Percentiles rank a stretch among this genome's conserved stretches.
Evolutionary conservation across 1,284 basidiomycete genomes (phyloP).

Genomic region (Phaffia rhodozyma): DNA sequence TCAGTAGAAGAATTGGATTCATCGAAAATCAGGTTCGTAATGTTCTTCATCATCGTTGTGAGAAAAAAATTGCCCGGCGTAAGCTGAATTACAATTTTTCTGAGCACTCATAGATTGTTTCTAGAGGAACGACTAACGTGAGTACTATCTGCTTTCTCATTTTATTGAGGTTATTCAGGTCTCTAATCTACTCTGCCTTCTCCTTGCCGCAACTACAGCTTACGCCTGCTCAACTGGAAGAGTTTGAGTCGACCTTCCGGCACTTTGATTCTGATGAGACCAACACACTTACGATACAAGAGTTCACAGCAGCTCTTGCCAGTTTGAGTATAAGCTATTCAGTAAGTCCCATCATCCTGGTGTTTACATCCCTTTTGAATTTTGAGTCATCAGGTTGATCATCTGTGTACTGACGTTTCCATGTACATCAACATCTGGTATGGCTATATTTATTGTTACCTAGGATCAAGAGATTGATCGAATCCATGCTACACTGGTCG

Average conservation of each 20-base stretch:
- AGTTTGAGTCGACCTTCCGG: conserved; percentile 93
- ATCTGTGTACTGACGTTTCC: conserved; percentile 4
- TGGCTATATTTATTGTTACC: background rate
- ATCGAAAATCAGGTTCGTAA: conserved; percentile 78
- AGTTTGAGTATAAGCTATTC: conserved; percentile 89
- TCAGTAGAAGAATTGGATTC: conserved; percentile 83
- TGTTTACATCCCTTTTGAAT: background rate
- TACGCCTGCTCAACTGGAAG: conserved; percentile 89
- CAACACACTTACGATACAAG: conserved; percentile 71
- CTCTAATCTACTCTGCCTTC: background rate
- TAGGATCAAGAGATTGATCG: conserved; percentile 76
- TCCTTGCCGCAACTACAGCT: conserved; percentile 30
- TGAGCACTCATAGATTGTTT: conserved; percentile 57
- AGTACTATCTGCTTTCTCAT: background rate
- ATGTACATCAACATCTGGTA: background rate
- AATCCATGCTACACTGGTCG: conserved; percentile 71
- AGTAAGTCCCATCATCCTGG: conserved; percentile 36
- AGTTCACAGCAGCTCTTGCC: conserved; percentile 85
- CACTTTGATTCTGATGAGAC: conserved; percentile 91
- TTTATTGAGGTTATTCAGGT: background rate
- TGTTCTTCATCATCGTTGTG: conserved; percentile 1
- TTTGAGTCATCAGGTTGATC: background rate
- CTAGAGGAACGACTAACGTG: conserved; percentile 72
- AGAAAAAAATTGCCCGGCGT: background rate
- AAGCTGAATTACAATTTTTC: conserved; percentile 16